Base-by-base conservation (phyloP, 2,329 filamentous ascomycete species). In the Fusarium globosum region DNA sequence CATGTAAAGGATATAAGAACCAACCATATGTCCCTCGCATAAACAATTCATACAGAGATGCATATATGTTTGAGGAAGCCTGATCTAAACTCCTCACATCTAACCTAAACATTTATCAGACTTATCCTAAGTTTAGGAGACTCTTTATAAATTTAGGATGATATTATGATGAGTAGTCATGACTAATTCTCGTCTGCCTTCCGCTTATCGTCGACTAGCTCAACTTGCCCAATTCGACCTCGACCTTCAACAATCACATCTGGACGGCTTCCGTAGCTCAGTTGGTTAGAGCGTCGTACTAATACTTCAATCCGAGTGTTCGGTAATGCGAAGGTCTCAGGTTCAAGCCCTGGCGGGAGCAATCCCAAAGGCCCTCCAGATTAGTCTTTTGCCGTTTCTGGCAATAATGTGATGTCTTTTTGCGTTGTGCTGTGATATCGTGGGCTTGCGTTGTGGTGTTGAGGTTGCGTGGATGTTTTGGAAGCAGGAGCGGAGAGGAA, bases 221-320 rank as follows among this genome's bases (percentile, higher is more conserved):
- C 41, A 56, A 12, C 12, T 14, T 13, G 0, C 8, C 11, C 8
- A 49, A 15, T 57, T 2, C 4, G 5, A 13, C 16, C 1, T 4
- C 1, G 7, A 1, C 4, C 14, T 49, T 51, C 33, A 65, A 56
- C n/a, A 66, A 43, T n/a, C n/a, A 39, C 20, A 67, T 70, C 67
- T 57, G 62, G 67, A 51, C n/a, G 68, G 67, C 68, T 71, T 71
- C 68, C 67, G 67, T 69, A 69, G 67, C 67, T 69, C 67, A 69
- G 67, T 69, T 69, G 68, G 66, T 70, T 66, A 70, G 66, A 70
- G 68, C 66, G 68, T 70, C 67, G 68, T 70, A 70, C 68, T 65
- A 69, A 69, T 70, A 70, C 68, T 65, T 60, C 68, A 70, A 45
- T 39, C 62, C 46, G 58, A 69, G 42, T 69, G 55, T 63, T 45